Base-by-base conservation (phyloP, 306 rosid species). In the Corylus americana region DNA sequence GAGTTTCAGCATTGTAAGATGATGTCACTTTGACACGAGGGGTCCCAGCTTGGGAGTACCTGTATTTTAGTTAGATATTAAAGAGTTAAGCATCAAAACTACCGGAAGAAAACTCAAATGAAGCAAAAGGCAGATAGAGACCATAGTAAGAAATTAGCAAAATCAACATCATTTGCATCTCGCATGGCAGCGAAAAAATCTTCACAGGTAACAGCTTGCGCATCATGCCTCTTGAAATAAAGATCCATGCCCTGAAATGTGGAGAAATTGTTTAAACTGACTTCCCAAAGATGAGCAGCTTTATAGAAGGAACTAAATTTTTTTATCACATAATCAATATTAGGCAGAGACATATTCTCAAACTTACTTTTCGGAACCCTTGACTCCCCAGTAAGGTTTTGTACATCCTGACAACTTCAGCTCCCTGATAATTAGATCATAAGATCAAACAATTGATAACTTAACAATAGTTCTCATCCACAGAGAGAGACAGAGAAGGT, bases 11-110 rank as follows among this genome's bases (percentile, higher is more conserved):
- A 75, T 93, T 85, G 83, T 96, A 96, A 61, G 90, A 90, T 45
- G 98, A 88, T 55, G 85, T 85, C 68, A 91, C 90, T 88, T 88
- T 91, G 75, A 93, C 91, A 80, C 39, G 12, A 80, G 99, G 99
- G 64, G 98, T 96, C 83, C 99, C 99, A 76, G 99, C 99, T 84
- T 96, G 99, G 55, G 99, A 96, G 88, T 96, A 96, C 99, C 99
- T 96, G 79, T 67, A 73, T 44, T 73, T 85, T 55, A 70, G 79
- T 75, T 68, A 45, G 18, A 59, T 27, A 29, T 59, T 6, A 13
- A 57, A 31, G 53, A 10, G 71, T 79, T 78, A 81, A 79, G 18
- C 14, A 75, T 42, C 17, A 77, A 71, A 66, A 39, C 63, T 63
- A 74, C 16, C 27, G 48, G 25, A 37, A 82, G 62, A 63, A 77